phyloP scores from a whole-genome alignment of 345 rosid species.

The Gossypium longicalyx region DNA sequence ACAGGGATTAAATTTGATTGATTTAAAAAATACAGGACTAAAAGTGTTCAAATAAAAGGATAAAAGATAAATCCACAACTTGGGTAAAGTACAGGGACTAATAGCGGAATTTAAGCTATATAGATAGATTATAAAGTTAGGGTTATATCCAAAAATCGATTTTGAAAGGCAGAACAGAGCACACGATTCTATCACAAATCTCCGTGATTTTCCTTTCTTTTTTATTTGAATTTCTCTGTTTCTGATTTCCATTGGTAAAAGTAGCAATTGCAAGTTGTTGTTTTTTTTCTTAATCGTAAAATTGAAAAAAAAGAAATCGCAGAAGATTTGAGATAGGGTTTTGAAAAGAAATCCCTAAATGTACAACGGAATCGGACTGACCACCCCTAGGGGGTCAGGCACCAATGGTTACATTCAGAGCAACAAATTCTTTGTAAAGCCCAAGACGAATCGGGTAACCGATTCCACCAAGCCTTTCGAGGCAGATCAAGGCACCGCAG shows the following conservation, averaged over 20 bases:
- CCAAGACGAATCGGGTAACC: constrained; percentile 64
- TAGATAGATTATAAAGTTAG: not conserved
- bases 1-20: accelerated
- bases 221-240: not conserved
- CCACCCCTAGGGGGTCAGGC: constrained; percentile 95
- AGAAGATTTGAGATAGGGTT: constrained; percentile 7
- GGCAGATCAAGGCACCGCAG: constrained; percentile 76
- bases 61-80: no score
- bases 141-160: not conserved
- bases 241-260: not conserved
- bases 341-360: constrained; percentile 22
- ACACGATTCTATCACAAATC: not conserved
- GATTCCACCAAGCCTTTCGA: constrained; percentile 58
- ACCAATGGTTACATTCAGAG: constrained; percentile 91
- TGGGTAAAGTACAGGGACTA: no score
- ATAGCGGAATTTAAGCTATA: no score
- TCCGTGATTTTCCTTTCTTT: not conserved
- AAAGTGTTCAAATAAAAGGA: no score
- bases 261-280: not conserved
- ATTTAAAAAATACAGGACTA: no score
- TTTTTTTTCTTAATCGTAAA: not conserved
- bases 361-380: constrained; percentile 95
- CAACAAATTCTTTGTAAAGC: constrained; percentile 77
- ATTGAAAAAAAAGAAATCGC: not conserved
- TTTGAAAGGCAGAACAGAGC: not conserved